These are phyloP conservation scores for Chaetoceros muelleri DNA, from an alignment of 108 stramenopile species.

Conservation along the genomic window DNA sequence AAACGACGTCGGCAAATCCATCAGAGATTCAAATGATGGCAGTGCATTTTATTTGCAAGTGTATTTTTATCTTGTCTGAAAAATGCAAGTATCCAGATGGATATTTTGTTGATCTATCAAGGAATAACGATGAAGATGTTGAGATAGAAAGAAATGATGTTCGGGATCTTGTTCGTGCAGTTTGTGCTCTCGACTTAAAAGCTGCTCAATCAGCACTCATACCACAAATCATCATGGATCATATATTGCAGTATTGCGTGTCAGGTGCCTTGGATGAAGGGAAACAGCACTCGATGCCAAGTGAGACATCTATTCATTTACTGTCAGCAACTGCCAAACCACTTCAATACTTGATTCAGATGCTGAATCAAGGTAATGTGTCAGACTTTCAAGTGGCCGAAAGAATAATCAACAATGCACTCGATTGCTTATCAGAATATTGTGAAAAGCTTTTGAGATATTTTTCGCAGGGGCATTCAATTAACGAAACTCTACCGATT, in stretches of 20 bases:
- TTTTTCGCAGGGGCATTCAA: neutral
- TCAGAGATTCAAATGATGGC: slow-evolving; percentile 17
- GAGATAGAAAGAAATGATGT: slow-evolving; percentile 78
- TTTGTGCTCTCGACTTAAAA: slow-evolving; percentile 21
- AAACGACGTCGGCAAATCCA: slow-evolving; percentile 10
- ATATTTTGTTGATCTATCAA: slow-evolving; percentile 51
- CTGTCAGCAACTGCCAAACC: slow-evolving; percentile 71
- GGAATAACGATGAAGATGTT: slow-evolving; percentile 62
- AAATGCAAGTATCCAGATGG: slow-evolving; percentile 52
- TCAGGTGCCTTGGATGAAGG: neutral
- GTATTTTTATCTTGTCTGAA: slow-evolving; percentile 39
- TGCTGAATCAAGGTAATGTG: no score
- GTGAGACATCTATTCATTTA: slow-evolving; percentile 55
- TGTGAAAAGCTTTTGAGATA: neutral
- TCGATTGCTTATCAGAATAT: neutral
- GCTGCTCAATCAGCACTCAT: neutral
- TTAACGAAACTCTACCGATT: slow-evolving; percentile 32
- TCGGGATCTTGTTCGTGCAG: slow-evolving; percentile 58
- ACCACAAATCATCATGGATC: neutral
- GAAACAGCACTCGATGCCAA: neutral
- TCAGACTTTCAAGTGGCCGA: slow-evolving; percentile 7
- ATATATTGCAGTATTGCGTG: neutral
- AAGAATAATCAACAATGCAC: neutral
- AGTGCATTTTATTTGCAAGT: slow-evolving; percentile 25
- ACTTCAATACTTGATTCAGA: slow-evolving; percentile 27